These are phyloP conservation scores for Oryza coarctata DNA, from an alignment of 176 grass and related monocot species.

Conservation along the genomic window DNA sequence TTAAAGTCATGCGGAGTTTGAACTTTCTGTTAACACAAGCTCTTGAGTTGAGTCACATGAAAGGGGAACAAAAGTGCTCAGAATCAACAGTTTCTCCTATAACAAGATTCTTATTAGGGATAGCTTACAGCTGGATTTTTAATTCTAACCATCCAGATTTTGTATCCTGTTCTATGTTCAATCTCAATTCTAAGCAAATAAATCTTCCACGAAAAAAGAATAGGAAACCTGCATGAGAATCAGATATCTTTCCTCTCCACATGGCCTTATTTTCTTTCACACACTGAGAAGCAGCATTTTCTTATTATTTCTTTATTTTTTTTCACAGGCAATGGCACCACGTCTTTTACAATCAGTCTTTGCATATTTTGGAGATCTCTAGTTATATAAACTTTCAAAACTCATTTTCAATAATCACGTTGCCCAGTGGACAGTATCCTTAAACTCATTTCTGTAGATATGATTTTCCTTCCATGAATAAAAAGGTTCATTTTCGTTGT, in stretches of 20 bases:
- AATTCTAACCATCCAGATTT: neutral
- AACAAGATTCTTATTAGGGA: too few species aligned
- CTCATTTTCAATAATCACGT: slow-evolving; percentile 65
- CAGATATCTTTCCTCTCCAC: neutral
- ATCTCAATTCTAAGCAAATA: neutral
- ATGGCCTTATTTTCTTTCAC: neutral
- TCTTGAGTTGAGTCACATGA: neutral
- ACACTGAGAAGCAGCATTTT: neutral
- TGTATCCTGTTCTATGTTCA: neutral
- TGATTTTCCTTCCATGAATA: neutral
- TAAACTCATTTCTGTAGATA: neutral
- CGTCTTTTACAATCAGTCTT: slow-evolving; percentile 77
- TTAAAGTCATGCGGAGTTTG: neutral
- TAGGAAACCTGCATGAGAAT: neutral
- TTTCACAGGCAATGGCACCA: slow-evolving; percentile 56
- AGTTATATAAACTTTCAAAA: slow-evolving; percentile 85
- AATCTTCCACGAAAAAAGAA: neutral
- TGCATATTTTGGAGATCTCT: slow-evolving; percentile 77
- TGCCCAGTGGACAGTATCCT: slow-evolving; percentile 88
- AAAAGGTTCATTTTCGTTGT: neutral
- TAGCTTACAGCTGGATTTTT: too few species aligned
- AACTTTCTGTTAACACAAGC: neutral
- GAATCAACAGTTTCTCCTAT: neutral
- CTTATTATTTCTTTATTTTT: slow-evolving; percentile 14
- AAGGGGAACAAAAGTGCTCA: neutral